Percentiles rank a stretch among this genome's conserved stretches.
Evolutionary conservation across 352 stramenopile species (phyloP).

Genomic region (Pythium folliculosum): DNA sequence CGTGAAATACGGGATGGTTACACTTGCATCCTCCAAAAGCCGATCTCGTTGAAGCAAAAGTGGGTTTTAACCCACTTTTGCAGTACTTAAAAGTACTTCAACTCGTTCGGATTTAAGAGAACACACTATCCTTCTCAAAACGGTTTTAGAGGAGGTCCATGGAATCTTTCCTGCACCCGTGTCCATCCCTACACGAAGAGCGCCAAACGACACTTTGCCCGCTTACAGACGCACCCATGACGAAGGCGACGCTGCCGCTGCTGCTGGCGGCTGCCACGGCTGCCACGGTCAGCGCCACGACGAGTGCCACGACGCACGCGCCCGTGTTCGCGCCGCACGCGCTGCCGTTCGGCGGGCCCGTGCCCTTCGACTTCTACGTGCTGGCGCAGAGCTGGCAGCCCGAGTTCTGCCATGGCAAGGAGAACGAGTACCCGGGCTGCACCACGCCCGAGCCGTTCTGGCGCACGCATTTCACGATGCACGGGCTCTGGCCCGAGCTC

Average conservation of each 20-base stretch:
- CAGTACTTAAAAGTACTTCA: neutral
- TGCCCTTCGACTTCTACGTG: slow-evolving; percentile 87
- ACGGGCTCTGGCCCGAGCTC: slow-evolving; percentile 89
- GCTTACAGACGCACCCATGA: neutral
- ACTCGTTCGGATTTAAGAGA: slow-evolving; percentile 10
- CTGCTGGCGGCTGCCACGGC: neutral
- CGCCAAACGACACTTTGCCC: slow-evolving; percentile 10
- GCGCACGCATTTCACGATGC: slow-evolving; percentile 86
- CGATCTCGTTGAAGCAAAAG: too few relatives aligned
- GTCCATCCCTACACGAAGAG: slow-evolving; percentile 8
- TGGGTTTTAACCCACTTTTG: too few relatives aligned
- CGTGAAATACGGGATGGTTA: too few relatives aligned
- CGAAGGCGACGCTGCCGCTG: neutral
- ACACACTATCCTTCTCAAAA: slow-evolving; percentile 17
- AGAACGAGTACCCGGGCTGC: slow-evolving; percentile 70
- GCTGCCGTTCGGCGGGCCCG: slow-evolving; percentile 8
- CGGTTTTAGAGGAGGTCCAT: slow-evolving; percentile 19
- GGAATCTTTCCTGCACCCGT: slow-evolving; percentile 6
- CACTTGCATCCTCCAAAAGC: too few relatives aligned
- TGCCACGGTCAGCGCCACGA: too few relatives aligned
- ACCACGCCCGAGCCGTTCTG: slow-evolving; percentile 63
- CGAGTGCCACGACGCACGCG: neutral
- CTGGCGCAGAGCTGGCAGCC: slow-evolving; percentile 91
- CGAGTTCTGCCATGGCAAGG: slow-evolving; percentile 75
- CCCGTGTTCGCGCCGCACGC: slow-evolving; percentile 20